These are phyloP conservation scores for Vicia sativa DNA, from an alignment of 306 rosid genomes.

Conservation along the genomic window DNA sequence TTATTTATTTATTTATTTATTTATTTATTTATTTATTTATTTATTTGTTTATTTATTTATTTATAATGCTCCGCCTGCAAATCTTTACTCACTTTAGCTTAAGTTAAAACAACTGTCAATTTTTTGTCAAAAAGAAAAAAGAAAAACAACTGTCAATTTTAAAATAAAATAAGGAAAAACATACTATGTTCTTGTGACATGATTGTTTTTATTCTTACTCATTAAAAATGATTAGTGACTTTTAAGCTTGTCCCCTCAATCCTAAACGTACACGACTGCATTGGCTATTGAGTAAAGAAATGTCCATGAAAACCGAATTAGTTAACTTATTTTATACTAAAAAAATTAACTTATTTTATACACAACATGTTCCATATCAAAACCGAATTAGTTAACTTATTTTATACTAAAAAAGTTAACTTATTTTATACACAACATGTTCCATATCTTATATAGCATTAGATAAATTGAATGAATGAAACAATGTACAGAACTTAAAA, in stretches of 20 bases:
- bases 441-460: no score
- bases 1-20: no score
- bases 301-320: background rate
- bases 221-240: no score
- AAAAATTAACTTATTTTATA: background rate
- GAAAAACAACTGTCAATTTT: background rate
- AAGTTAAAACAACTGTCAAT: background rate
- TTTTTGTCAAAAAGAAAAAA: no score
- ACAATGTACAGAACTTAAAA: no score
- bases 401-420: background rate
- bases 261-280: conserved; percentile 20
- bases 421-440: no score
- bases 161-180: no score
- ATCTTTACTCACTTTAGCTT: conserved; percentile 6
- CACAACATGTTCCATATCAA: background rate
- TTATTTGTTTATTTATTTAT: background rate
- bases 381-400: background rate
- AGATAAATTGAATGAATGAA: no score
- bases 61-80: background rate
- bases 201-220: no score
- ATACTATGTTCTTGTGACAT: no score
- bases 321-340: background rate
- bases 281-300: conserved; percentile 39
- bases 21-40: background rate
- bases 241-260: no score